A percentile compares a stretch with the other conserved stretches of the same genome.
phyloP scores from a whole-genome alignment of 805 yeast genomes.

The Henningerozyma blattae region DNA sequence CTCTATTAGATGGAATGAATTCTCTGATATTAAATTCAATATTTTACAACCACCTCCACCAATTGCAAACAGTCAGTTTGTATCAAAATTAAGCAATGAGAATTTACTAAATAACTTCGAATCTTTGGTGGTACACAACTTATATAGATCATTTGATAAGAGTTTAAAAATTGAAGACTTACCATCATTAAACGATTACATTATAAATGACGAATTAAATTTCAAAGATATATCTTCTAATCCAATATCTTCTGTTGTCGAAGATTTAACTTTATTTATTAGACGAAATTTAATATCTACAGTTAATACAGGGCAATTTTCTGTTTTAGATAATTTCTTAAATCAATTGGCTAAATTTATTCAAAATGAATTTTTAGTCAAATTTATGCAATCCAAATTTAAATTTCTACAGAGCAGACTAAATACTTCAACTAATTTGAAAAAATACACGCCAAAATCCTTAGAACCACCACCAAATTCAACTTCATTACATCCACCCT shows the following conservation, averaged over 20 bases:
- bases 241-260: conserved; percentile 75
- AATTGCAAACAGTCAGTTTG: conserved; percentile 16
- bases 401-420: conserved; percentile 17
- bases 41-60: conserved; percentile 15
- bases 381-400: conserved; percentile 18
- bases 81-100: conserved; percentile 19
- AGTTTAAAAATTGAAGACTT: conserved; percentile 71
- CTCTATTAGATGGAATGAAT: conserved; percentile 52
- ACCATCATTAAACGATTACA: conserved; percentile 39
- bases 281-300: conserved; percentile 55
- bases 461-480: not conserved
- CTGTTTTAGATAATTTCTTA: conserved; percentile 18
- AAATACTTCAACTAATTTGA: conserved; percentile 9
- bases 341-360: conserved; percentile 16
- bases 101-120: conserved; percentile 53
- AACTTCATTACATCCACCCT: not conserved
- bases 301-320: conserved; percentile 55
- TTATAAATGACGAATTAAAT: conserved; percentile 10
- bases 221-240: conserved; percentile 23
- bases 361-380: conserved; percentile 22
- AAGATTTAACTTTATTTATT: conserved; percentile 67
- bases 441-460: conserved; percentile 14
- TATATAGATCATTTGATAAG: conserved; percentile 69
- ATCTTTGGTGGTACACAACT: conserved; percentile 47
- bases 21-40: conserved; percentile 9